These are phyloP conservation scores for Pneumocystis murina DNA, from an alignment of 1,139 yeast genomes.

Conservation along the genomic window DNA sequence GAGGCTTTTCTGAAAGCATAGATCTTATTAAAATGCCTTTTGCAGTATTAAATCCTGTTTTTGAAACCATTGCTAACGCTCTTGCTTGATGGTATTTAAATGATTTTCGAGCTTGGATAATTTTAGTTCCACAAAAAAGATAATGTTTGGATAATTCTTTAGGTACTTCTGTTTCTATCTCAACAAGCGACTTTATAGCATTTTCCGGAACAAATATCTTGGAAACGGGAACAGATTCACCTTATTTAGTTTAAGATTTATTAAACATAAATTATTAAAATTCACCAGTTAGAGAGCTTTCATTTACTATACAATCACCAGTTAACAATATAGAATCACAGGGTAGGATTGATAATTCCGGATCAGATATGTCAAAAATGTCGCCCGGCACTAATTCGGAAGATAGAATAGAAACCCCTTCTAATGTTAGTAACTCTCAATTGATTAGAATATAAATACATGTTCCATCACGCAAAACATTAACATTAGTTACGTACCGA, in stretches of 20 bases:
- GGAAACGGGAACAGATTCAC: constrained; percentile 87
- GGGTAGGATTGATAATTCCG: constrained; percentile 56
- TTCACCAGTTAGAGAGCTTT: constrained; percentile 80
- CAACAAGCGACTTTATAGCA: constrained; percentile 39
- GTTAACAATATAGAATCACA: constrained; percentile 77
- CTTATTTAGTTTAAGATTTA: background rate
- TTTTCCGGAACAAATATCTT: constrained; percentile 55
- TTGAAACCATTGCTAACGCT: constrained; percentile 69
- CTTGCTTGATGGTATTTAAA: constrained; percentile 34
- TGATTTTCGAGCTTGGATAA: constrained; percentile 63
- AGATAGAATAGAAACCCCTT: constrained; percentile 29
- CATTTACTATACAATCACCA: constrained; percentile 90
- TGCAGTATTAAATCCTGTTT: constrained; percentile 89
- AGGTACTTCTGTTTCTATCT: constrained; percentile 34
- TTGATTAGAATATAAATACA: constrained; percentile 52
- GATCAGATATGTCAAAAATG: constrained; percentile 78
- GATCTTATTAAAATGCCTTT: constrained; percentile 91
- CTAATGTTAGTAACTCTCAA: background rate
- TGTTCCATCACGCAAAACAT: constrained; percentile 84
- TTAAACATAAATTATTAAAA: background rate
- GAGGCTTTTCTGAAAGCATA: constrained; percentile 90
- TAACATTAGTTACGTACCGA: constrained; percentile 56
- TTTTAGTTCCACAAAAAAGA: constrained; percentile 74
- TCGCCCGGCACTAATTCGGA: constrained; percentile 93
- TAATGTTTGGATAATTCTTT: constrained; percentile 57